Conservation (phyloP, 352 stramenopile species). For the Phytopythium chamaehyphon region DNA sequence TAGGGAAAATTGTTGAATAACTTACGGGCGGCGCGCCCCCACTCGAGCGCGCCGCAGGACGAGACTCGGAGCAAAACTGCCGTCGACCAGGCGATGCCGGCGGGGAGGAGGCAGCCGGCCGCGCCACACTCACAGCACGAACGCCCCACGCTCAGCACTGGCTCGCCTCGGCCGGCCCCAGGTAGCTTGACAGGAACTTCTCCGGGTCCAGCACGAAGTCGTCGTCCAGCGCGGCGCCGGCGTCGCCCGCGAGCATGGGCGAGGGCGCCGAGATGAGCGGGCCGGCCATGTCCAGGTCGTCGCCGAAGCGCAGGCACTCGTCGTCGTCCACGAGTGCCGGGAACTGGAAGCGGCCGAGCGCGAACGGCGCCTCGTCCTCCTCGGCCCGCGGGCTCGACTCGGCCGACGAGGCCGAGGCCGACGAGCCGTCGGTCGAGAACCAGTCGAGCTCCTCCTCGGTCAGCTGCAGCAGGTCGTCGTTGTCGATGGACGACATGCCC, state of each 20-base stretch:
- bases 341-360: slow-evolving; percentile 22
- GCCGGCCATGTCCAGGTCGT: slow-evolving; percentile 4
- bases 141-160: background rate
- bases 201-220: slow-evolving; percentile 85
- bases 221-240: slow-evolving; percentile 47
- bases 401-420: slow-evolving; percentile 9
- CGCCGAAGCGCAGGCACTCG: slow-evolving; percentile 19
- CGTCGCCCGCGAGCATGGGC: slow-evolving; percentile 18
- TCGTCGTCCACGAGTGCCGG: slow-evolving; percentile 18
- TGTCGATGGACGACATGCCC: slow-evolving; percentile 66
- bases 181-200: slow-evolving; percentile 86
- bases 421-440: slow-evolving; percentile 47
- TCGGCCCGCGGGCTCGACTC: slow-evolving; percentile 6
- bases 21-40: too few relatives aligned
- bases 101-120: background rate
- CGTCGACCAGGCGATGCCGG: background rate
- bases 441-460: slow-evolving; percentile 83
- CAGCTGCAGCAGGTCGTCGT: slow-evolving; percentile 74
- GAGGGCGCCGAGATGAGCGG: slow-evolving; percentile 17
- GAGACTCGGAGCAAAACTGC: background rate
- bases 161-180: slow-evolving; percentile 33
- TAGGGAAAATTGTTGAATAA: slow-evolving; percentile 1
- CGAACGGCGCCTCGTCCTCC: slow-evolving; percentile 11
- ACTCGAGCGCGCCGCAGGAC: too few relatives aligned
- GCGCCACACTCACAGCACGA: too few relatives aligned